Percentiles rank a stretch among this genome's conserved stretches.
These are phyloP conservation scores for Jamesozyma rosinii DNA, from an alignment of 805 yeast species.

Conservation along the genomic window DNA sequence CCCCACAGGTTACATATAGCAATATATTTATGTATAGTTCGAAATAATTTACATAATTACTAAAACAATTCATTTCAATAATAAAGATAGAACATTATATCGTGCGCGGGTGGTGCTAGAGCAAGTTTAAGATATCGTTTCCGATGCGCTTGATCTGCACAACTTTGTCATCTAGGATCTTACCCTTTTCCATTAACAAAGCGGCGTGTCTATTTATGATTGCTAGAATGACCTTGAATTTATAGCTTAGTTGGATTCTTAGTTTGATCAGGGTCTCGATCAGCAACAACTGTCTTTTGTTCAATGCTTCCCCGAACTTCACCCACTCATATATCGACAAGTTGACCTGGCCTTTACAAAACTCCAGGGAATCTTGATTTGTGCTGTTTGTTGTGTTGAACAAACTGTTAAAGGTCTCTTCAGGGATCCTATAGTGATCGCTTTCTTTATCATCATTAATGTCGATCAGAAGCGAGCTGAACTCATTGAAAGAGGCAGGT, in stretches of 20 bases:
- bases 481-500: not conserved
- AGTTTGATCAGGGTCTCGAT: slow-evolving; percentile 30
- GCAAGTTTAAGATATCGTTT: slow-evolving; percentile 31
- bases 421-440: not conserved
- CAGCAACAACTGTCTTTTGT: slow-evolving; percentile 29
- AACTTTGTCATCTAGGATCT: slow-evolving; percentile 29
- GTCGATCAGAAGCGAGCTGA: not conserved
- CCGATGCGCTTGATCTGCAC: slow-evolving; percentile 35
- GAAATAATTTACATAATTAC: not conserved
- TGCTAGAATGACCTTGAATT: slow-evolving; percentile 33
- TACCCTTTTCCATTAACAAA: slow-evolving; percentile 28
- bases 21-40: not conserved
- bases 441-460: not conserved
- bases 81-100: not conserved
- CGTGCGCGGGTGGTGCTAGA: slow-evolving; percentile 15
- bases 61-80: not conserved
- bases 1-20: not conserved
- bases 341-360: slow-evolving; percentile 23
- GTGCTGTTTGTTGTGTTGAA: slow-evolving; percentile 2
- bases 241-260: slow-evolving; percentile 34
- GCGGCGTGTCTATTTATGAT: slow-evolving; percentile 32
- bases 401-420: not conserved
- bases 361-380: slow-evolving; percentile 14
- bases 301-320: slow-evolving; percentile 28
- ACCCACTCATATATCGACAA: slow-evolving; percentile 33